Conservation (phyloP, 208 protist genomes). For the Crithidia mellificae region DNA sequence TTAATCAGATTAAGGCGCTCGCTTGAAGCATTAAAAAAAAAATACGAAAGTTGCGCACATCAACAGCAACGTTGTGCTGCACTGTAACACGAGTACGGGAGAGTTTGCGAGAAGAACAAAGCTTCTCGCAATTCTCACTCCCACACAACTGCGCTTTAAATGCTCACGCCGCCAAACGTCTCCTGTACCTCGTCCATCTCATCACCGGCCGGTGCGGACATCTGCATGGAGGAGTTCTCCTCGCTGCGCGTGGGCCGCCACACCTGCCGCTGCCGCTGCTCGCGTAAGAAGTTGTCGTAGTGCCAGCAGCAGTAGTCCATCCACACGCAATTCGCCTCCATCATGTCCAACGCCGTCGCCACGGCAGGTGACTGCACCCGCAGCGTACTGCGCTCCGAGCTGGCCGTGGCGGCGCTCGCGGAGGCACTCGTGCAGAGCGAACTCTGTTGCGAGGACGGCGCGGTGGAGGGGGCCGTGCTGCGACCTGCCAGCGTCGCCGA, state of each 20-base stretch:
- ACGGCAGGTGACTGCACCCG: conserved; percentile 16
- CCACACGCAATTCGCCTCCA: conserved; percentile 72
- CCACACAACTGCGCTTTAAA: conserved; percentile 14
- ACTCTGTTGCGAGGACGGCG: neutral
- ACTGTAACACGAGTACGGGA: too few relatives aligned
- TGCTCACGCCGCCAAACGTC: conserved; percentile 35
- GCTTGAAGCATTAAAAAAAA: too few relatives aligned
- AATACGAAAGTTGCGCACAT: neutral
- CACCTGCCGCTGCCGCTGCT: conserved; percentile 11
- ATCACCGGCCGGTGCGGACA: neutral
- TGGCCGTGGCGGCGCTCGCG: neutral
- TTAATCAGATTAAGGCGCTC: too few relatives aligned
- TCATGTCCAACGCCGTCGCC: conserved; percentile 36
- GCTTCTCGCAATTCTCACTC: neutral
- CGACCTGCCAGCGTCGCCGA: neutral
- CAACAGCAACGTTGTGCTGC: neutral
- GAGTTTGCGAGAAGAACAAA: too few relatives aligned
- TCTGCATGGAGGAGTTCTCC: conserved; percentile 12
- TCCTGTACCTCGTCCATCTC: neutral
- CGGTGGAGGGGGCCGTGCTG: neutral
- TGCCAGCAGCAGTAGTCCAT: conserved; percentile 69
- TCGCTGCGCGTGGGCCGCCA: conserved; percentile 20
- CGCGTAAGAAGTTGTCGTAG: conserved; percentile 51
- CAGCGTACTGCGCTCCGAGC: conserved; percentile 13
- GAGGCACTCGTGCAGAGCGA: conserved; percentile 3